Evolutionary conservation across 306 rosid genomes (phyloP).

Genomic region (Prunus dulcis): DNA sequence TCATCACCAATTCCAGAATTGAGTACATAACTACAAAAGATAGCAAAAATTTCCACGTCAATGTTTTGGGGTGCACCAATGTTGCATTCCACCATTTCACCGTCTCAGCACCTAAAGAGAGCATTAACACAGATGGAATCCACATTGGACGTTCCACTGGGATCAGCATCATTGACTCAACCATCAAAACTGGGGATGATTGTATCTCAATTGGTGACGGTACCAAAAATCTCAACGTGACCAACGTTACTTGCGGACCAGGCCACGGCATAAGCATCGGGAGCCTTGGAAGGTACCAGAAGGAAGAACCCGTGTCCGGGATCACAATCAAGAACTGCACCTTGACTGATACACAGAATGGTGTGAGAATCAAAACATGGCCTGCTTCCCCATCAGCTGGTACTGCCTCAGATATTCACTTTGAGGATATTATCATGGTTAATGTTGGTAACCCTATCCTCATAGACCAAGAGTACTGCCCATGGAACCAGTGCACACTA

Average conservation of each 20-base stretch:
- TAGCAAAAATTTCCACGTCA: slow-evolving; percentile 36
- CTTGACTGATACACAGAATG: slow-evolving; percentile 23
- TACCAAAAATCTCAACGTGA: slow-evolving; percentile 9
- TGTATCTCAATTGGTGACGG: slow-evolving; percentile 56
- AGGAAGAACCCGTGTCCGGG: slow-evolving; percentile 26
- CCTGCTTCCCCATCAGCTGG: slow-evolving; percentile 7
- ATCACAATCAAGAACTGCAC: slow-evolving; percentile 33
- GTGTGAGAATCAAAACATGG: slow-evolving; percentile 55
- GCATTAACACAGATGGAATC: slow-evolving; percentile 49
- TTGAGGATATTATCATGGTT: slow-evolving; percentile 37
- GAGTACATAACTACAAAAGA: slow-evolving; percentile 23
- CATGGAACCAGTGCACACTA: slow-evolving; percentile 36
- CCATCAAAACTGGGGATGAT: slow-evolving; percentile 46
- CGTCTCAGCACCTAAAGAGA: slow-evolving; percentile 28
- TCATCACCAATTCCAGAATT: slow-evolving; percentile 27
- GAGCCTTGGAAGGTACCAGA: slow-evolving; percentile 33
- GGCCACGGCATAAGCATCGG: slow-evolving; percentile 53
- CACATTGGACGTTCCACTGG: slow-evolving; percentile 42
- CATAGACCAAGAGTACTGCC: slow-evolving; percentile 58
- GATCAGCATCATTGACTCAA: slow-evolving; percentile 26
- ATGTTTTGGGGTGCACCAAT: slow-evolving; percentile 28
- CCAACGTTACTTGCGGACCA: slow-evolving; percentile 39
- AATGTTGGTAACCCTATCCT: slow-evolving; percentile 37
- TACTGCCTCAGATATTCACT: slow-evolving; percentile 23
- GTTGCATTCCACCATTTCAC: slow-evolving; percentile 28